These are phyloP conservation scores for Pyricularia grisea DNA, from an alignment of 2,329 filamentous ascomycete species.

Conservation along the genomic window DNA sequence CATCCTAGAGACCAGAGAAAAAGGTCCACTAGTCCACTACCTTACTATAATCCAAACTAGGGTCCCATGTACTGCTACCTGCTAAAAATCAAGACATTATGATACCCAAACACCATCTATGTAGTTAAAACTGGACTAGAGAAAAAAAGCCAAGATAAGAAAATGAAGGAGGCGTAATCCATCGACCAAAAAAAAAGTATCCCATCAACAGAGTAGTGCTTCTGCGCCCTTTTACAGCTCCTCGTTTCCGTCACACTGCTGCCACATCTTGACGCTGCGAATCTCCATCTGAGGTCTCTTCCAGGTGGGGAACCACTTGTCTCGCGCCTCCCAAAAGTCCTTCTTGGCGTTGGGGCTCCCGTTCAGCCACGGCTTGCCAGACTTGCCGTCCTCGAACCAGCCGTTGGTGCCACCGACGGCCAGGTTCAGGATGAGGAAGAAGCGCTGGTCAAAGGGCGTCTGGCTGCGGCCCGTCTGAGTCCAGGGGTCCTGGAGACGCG, in stretches of 20 bases:
- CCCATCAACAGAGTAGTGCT: slow-evolving; percentile 1
- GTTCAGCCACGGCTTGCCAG: slow-evolving; percentile 74
- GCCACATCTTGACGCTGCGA: slow-evolving; percentile 60
- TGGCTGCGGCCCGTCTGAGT: slow-evolving; percentile 46
- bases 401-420: slow-evolving; percentile 72
- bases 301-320: slow-evolving; percentile 65
- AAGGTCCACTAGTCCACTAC: not conserved
- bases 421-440: slow-evolving; percentile 68
- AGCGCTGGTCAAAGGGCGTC: slow-evolving; percentile 66
- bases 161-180: slow-evolving; percentile 2
- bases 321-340: slow-evolving; percentile 66
- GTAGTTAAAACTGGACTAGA: not conserved
- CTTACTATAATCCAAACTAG: not conserved
- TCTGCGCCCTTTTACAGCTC: slow-evolving; percentile 27
- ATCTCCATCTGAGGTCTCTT: slow-evolving; percentile 57
- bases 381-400: slow-evolving; percentile 68
- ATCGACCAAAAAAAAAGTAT: slow-evolving; percentile 7
- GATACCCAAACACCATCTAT: not conserved
- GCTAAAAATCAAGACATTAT: not conserved
- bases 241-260: slow-evolving; percentile 56
- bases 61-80: not conserved
- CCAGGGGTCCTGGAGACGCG: slow-evolving; percentile 56
- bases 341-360: slow-evolving; percentile 53
- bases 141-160: not conserved
- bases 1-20: not conserved